phyloP scores from a whole-genome alignment of 2,329 filamentous ascomycete genomes.

The Ophiostoma tasmaniense region DNA sequence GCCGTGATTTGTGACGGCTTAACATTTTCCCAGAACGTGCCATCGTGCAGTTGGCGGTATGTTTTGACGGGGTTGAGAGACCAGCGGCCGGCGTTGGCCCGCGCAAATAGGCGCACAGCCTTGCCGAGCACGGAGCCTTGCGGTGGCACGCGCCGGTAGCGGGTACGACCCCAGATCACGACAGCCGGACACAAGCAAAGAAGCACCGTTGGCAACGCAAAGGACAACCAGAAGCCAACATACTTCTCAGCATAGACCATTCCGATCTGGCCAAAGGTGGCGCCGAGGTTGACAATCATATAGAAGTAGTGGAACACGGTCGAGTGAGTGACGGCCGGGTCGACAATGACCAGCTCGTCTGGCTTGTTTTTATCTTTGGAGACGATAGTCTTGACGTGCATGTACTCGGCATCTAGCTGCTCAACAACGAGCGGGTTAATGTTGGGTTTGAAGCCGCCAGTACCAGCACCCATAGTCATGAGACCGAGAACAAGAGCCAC shows the following conservation, averaged over 20 bases:
- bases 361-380: not conserved
- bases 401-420: not conserved
- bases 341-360: not conserved
- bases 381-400: not conserved
- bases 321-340: not conserved
- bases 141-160: slow-evolving; percentile 44
- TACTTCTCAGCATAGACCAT: slow-evolving; percentile 59
- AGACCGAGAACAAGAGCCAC: not conserved
- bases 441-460: not conserved
- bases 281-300: slow-evolving; percentile 20
- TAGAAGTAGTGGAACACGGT: not conserved
- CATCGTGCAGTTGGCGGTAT: slow-evolving; percentile 16
- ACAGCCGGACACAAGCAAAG: slow-evolving; percentile 49
- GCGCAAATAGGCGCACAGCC: slow-evolving; percentile 39
- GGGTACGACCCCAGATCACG: slow-evolving; percentile 41
- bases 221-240: slow-evolving; percentile 56
- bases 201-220: slow-evolving; percentile 48
- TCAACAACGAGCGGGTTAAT: not conserved
- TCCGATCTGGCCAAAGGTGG: slow-evolving; percentile 43
- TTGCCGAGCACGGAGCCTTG: slow-evolving; percentile 53
- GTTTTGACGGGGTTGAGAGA: slow-evolving; percentile 14
- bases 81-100: slow-evolving; percentile 17
- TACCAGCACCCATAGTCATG: not conserved
- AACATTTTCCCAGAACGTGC: slow-evolving; percentile 19
- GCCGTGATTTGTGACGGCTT: slow-evolving; percentile 19